Evolutionary conservation across 129 eudicot species (phyloP).

Genomic region (Lonicera japonica): DNA sequence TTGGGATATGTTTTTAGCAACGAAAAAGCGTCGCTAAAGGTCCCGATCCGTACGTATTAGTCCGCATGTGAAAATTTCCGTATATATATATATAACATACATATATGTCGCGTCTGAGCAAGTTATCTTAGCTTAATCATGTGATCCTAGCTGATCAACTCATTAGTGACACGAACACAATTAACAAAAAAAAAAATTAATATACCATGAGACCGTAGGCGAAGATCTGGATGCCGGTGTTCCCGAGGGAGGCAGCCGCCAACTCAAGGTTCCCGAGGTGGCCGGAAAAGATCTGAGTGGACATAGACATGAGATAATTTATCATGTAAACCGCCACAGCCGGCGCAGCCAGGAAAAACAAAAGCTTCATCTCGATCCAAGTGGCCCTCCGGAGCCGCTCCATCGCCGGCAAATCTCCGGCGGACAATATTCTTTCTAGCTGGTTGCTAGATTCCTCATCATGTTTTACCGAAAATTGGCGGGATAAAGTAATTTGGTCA

Average conservation of each 20-base stretch:
- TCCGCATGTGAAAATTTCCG: too few relatives aligned
- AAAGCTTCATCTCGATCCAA: conserved; percentile 20
- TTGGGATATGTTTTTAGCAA: too few relatives aligned
- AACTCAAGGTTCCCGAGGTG: conserved; percentile 24
- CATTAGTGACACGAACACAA: too few relatives aligned
- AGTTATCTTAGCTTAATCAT: too few relatives aligned
- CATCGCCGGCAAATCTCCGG: not conserved
- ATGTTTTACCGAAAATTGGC: not conserved
- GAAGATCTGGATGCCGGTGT: conserved; percentile 23
- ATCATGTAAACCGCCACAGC: conserved; percentile 20
- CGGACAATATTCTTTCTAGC: conserved; percentile 6
- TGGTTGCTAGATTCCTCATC: not conserved
- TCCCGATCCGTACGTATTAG: too few relatives aligned
- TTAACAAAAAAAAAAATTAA: not conserved
- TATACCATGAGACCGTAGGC: conserved; percentile 25
- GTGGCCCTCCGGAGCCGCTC: conserved; percentile 7
- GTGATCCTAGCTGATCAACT: too few relatives aligned
- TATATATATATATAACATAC: too few relatives aligned
- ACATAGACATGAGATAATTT: conserved; percentile 20
- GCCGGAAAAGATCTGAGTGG: conserved; percentile 24
- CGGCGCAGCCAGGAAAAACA: conserved; percentile 9
- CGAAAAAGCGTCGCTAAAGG: too few relatives aligned
- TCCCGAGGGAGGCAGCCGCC: conserved; percentile 27
- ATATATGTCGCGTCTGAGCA: too few relatives aligned
- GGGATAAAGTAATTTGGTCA: not conserved